Evolutionary conservation across 768 basidiomycete species (phyloP), one percentile per base, ranked within the genome.

Genomic region (Termitomyces sp.): DNA sequence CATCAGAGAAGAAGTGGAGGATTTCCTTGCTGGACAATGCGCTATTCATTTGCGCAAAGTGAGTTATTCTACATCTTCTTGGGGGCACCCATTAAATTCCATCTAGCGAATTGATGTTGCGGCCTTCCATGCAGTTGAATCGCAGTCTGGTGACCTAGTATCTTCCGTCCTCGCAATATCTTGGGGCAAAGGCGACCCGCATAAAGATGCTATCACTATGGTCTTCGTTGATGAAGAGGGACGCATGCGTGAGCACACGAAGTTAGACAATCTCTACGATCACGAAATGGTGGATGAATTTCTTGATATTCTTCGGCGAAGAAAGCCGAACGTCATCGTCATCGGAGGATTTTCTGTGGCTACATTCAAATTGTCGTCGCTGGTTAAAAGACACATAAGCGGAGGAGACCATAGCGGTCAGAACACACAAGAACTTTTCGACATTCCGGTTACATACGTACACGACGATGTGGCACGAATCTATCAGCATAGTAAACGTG

Each of bases 151-250:
- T 12, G 85, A 92, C 69, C 77, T 83, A 45, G 74, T 95, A 52
- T 81, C 95, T 51, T 81, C 88, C 25, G 94, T 98, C 25, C 81
- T 99, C 46, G 92, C 96, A 3, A 73, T 96, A 60, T 96, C 96
- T 7, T 95, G 94, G 88, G 97, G 97, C 42, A 89, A 92, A 74
- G 97, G 97, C 42, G 95, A 97, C 67, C 92, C 94, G 43, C 87
- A 89, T 68, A 91, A 91, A 68, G 96, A 99, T 72, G 87, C 89
- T 7, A 90, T 98, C 58, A 84, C 87, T 25, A 77, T 94, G 45
- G 89, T 96, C 60, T 92, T 87, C 76, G 70, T 98, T 50, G 96
- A 98, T 68, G 86, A 92, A 63, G 87, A 87, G 50, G 96, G 97
- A 17, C 89, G 92, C 52, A 79, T 96, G 69, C 89, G 94, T n/a